Evolutionary conservation across 306 rosid species (phyloP).

Genomic region (Lathyrus sativus): DNA sequence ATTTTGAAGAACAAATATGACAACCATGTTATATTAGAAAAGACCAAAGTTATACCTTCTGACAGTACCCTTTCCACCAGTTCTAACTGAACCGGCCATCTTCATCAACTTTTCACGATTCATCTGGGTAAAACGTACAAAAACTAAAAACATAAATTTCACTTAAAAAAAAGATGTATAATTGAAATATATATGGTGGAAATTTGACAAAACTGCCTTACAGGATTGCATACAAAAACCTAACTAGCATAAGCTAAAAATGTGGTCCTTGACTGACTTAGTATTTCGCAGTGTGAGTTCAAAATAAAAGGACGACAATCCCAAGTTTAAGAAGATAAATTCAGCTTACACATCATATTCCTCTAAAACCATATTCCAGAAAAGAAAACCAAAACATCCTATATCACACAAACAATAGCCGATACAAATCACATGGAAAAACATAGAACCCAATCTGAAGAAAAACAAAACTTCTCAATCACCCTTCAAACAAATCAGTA

Average conservation of each 20-base stretch:
- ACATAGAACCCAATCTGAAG: background rate
- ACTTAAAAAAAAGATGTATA: background rate
- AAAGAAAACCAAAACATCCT: background rate
- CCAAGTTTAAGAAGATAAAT: background rate
- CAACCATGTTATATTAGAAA: background rate
- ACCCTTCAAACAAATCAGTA: background rate
- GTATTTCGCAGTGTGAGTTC: background rate
- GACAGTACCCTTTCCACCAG: constrained; percentile 95
- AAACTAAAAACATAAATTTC: constrained; percentile 26
- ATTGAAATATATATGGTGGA: background rate
- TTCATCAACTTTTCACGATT: constrained; percentile 74
- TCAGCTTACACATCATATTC: background rate
- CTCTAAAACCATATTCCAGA: background rate
- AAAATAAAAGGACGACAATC: background rate
- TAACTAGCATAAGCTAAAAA: background rate
- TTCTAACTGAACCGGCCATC: constrained; percentile 97
- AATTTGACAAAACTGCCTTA: background rate
- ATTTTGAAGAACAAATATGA: too few species aligned
- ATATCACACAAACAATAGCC: background rate
- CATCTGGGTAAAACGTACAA: constrained; percentile 55
- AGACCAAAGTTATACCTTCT: constrained; percentile 59
- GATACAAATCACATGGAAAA: background rate
- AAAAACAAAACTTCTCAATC: background rate
- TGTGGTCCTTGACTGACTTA: background rate
- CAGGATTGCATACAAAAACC: too few species aligned